Conservation (phyloP, 768 basidiomycete genomes). For the Galerina marginata region DNA sequence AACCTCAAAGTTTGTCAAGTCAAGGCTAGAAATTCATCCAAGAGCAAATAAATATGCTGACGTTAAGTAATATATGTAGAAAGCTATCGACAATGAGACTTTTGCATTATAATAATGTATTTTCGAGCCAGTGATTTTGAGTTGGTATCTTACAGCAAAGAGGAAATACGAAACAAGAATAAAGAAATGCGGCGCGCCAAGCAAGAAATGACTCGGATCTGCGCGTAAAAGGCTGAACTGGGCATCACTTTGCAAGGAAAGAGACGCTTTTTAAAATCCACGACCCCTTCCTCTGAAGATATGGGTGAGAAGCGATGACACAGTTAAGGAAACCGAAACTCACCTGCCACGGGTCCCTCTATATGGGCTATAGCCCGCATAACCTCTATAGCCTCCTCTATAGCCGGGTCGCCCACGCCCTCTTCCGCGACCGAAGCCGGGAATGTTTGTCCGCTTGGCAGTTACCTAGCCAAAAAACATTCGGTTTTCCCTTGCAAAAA, state of each 20-base stretch:
- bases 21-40: not conserved
- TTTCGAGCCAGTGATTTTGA: slow-evolving; percentile 15
- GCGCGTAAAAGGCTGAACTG: not conserved
- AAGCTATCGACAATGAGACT: slow-evolving; percentile 7
- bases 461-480: slow-evolving; percentile 67
- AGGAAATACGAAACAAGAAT: slow-evolving; percentile 5
- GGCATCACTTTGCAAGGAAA: not conserved
- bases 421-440: slow-evolving; percentile 86
- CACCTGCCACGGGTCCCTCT: slow-evolving; percentile 76
- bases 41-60: not conserved
- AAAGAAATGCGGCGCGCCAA: slow-evolving; percentile 1
- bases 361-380: slow-evolving; percentile 66
- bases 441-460: slow-evolving; percentile 94
- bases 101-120: slow-evolving; percentile 22
- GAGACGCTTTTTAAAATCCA: slow-evolving; percentile 54
- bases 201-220: not conserved
- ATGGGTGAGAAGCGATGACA: not conserved
- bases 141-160: slow-evolving; percentile 28
- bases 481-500: not conserved
- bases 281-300: slow-evolving; percentile 60
- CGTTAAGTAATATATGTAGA: not conserved
- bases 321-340: slow-evolving; percentile 25
- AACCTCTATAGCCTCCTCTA: slow-evolving; percentile 48
- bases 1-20: too few species aligned
- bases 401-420: slow-evolving; percentile 69